These are phyloP conservation scores for Naganishia onofrii DNA, from an alignment of 768 basidiomycete genomes.

Conservation along the genomic window DNA sequence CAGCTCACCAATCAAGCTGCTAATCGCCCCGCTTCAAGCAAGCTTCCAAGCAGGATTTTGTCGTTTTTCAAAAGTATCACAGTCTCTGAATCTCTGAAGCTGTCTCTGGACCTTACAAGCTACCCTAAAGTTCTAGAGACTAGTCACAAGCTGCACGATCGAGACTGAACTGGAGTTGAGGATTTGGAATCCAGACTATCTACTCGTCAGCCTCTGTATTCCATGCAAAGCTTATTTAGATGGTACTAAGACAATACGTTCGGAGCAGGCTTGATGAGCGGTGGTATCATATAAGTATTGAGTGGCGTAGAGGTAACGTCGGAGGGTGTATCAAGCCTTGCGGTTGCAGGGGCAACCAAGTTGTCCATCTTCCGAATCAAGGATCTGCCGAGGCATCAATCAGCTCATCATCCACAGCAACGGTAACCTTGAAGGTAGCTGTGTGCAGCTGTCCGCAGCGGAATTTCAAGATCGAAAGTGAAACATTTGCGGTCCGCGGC, in stretches of 20 bases:
- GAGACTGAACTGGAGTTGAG: not conserved
- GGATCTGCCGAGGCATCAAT: not conserved
- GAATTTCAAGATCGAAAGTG: slow-evolving; percentile 1
- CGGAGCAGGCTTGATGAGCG: not conserved
- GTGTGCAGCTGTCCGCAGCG: too few relatives aligned
- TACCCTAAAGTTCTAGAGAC: too few relatives aligned
- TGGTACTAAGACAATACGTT: not conserved
- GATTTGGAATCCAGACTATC: not conserved
- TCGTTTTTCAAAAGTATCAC: too few relatives aligned
- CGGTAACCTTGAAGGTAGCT: not conserved
- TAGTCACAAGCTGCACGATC: too few relatives aligned
- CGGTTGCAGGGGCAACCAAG: not conserved
- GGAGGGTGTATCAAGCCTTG: not conserved
- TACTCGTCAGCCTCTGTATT: not conserved
- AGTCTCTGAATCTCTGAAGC: too few relatives aligned
- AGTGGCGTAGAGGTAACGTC: not conserved
- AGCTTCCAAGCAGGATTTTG: too few relatives aligned
- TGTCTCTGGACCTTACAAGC: too few relatives aligned
- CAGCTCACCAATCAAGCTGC: too few relatives aligned
- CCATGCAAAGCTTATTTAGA: not conserved
- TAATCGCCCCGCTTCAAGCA: too few relatives aligned
- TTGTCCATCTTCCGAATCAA: not conserved
- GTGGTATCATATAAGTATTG: not conserved
- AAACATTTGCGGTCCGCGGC: not conserved
- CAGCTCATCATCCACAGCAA: too few relatives aligned